Base-by-base conservation (phyloP, 306 rosid genomes). In the Dalbergia oliveri region DNA sequence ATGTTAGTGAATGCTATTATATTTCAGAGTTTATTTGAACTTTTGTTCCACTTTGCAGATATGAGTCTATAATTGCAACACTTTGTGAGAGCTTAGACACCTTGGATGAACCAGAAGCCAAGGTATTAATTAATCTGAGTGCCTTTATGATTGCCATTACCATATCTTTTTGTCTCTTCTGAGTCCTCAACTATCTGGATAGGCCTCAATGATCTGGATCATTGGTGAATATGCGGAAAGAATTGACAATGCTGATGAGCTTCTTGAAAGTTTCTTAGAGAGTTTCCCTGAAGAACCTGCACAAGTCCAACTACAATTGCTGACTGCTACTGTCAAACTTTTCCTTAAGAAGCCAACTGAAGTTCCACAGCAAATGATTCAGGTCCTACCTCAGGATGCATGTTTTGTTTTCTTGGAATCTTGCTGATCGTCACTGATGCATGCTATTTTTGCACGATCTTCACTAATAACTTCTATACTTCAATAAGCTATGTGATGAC, bases 201-300 rank as follows among this genome's bases (percentile, higher is more conserved):
- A 96, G 99, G 99, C 99, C 43, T 96, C 99, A 13, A 96, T 96
- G 99, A 96, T 96, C 57, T 96, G 99, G 99, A 96, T 96, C 79
- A 96, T 96, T 86, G 99, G 99, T 53, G 99, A 96, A 76, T 96
- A 96, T 77, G 99, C 99, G 8, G 99, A 96, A 87, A 90, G 99
- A 90, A 96, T 96, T 85, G 99, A 96, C 87, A 96, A 96, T 87
- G 99, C 99, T 43, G 99, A 96, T 73, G 99, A 96, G 86, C 99
- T 96, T 72, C 99, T 96, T 75, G 98, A 96, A 78, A 96, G 99
- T 83, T 96, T 96, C 89, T 84, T 96, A 87, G 99, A 96, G 86
- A 93, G 90, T 88, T 86, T 86, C 87, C 79, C 59, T 0, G 99
- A 96, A 94, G 99, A 96, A 84, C 99, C 99, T 69, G 99, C 99